Conservation (phyloP, 352 stramenopile species). For the Phytophthora sojae region DNA sequence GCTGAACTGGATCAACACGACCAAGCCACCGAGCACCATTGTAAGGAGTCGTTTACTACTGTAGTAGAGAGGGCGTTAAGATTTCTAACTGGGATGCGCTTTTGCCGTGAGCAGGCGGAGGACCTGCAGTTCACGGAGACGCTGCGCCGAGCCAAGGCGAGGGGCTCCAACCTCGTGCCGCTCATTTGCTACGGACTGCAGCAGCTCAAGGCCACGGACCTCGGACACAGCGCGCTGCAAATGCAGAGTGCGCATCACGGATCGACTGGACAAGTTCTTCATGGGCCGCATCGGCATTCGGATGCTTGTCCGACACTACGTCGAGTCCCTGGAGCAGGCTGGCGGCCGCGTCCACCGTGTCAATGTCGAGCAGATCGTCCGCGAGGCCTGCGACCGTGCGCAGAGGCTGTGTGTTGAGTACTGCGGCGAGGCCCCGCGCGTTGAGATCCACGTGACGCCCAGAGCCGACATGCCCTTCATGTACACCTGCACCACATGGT, state of each 20-base stretch:
- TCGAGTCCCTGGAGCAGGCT: conserved; percentile 65
- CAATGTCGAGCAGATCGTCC: conserved; percentile 73
- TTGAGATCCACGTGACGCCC: conserved; percentile 61
- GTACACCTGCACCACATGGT: conserved; percentile 90
- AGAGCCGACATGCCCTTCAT: conserved; percentile 73
- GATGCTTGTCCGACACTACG: conserved; percentile 96
- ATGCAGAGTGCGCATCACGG: conserved; percentile 69
- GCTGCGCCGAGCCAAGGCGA: conserved; percentile 57
- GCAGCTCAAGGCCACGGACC: conserved; percentile 67
- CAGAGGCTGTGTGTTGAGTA: conserved; percentile 64
- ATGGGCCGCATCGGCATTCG: conserved; percentile 98
- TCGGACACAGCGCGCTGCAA: conserved; percentile 64
- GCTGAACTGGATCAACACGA: conserved; percentile 53
- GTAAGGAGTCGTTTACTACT: conserved; percentile 13
- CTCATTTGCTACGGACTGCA: conserved; percentile 79
- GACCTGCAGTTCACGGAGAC: conserved; percentile 72
- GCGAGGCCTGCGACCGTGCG: conserved; percentile 61
- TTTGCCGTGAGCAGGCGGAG: conserved; percentile 37
- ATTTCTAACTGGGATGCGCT: conserved; percentile 36
- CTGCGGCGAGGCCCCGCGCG: conserved; percentile 56
- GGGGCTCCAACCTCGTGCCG: conserved; percentile 77
- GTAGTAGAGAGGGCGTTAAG: neutral
- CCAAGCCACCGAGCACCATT: conserved; percentile 50
- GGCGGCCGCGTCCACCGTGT: conserved; percentile 81
- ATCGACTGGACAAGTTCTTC: conserved; percentile 98